Conservation (phyloP, 805 yeast genomes). For the Spathaspora hagerdaliae region DNA sequence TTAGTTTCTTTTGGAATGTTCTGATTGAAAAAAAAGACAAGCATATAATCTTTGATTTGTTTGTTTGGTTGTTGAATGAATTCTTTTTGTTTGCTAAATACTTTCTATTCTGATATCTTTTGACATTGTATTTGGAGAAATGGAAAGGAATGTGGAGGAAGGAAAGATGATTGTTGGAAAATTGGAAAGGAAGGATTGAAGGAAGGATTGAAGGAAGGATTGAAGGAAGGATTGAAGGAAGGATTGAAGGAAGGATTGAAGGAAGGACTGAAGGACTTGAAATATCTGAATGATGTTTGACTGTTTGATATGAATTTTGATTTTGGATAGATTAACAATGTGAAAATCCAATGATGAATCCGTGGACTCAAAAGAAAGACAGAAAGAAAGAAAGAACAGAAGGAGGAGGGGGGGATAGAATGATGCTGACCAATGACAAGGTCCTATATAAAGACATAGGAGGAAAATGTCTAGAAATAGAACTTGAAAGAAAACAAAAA, state of each 20-base stretch:
- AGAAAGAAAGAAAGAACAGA: background rate
- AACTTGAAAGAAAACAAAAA: background rate
- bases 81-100: background rate
- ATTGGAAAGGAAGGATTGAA: constrained; percentile 2
- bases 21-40: constrained; percentile 1
- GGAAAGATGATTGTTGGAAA: background rate
- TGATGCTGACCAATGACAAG: no score
- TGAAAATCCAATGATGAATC: background rate
- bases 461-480: no score
- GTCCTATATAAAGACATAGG: no score
- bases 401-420: constrained; percentile 3
- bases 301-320: background rate
- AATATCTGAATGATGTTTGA: background rate
- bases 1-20: constrained; percentile 6
- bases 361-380: background rate
- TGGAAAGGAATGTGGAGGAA: constrained; percentile 2
- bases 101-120: background rate
- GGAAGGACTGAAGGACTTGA: constrained; percentile 1
- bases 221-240: constrained; percentile 2
- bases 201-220: background rate
- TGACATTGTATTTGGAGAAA: background rate
- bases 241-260: background rate
- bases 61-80: background rate
- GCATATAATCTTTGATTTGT: background rate
- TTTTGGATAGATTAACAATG: background rate